A percentile compares a stretch with the other conserved stretches of the same genome.
Conservation (phyloP, 371 early-diverging fungal species). For the Apophysomyces ossiformis region DNA sequence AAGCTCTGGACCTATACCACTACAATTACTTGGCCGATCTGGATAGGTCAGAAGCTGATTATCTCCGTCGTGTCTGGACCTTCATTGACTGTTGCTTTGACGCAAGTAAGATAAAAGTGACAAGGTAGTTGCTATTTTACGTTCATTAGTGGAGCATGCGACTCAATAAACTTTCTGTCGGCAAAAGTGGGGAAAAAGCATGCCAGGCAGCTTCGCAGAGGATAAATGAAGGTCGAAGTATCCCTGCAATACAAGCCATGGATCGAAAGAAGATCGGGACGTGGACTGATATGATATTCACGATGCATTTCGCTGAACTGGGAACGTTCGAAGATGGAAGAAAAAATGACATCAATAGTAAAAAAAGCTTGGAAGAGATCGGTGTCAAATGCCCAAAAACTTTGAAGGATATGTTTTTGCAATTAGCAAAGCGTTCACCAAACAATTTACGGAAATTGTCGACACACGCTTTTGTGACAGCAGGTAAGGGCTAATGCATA, state of each 20-base stretch:
- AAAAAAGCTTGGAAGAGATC: slow-evolving; percentile 3
- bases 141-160: background rate
- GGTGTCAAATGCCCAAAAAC: slow-evolving; percentile 16
- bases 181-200: background rate
- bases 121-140: background rate
- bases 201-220: background rate
- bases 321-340: slow-evolving; percentile 8
- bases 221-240: background rate
- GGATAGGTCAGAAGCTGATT: slow-evolving; percentile 4
- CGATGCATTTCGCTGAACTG: background rate
- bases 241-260: background rate
- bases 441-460: background rate
- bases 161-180: background rate
- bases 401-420: slow-evolving; percentile 20
- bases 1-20: background rate
- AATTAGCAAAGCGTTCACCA: slow-evolving; percentile 5
- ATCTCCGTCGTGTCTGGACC: slow-evolving; percentile 6
- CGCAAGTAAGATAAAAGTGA: slow-evolving; percentile 5
- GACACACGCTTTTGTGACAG: background rate
- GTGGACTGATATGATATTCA: slow-evolving; percentile 3
- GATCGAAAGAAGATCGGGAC: slow-evolving; percentile 4
- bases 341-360: background rate
- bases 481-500: background rate
- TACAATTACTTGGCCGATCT: background rate
- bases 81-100: slow-evolving; percentile 16